These are phyloP conservation scores for Pulveroboletus ravenelii DNA, from an alignment of 768 basidiomycete genomes.

Conservation along the genomic window DNA sequence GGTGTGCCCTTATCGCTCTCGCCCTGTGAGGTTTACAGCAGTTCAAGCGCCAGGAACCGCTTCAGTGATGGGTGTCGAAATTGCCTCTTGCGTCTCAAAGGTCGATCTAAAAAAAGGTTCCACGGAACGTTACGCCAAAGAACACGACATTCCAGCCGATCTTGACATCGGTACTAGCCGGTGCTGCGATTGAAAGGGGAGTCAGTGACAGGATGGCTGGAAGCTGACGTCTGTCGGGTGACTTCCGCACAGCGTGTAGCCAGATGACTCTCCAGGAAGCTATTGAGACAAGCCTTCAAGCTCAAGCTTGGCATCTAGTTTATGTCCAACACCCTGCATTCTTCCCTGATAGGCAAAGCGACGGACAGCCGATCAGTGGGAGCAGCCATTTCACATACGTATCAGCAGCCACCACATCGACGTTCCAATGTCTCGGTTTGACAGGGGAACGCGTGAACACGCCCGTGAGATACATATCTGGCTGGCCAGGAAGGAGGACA, in stretches of 20 bases:
- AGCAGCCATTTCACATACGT: not conserved
- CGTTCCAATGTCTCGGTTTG: not conserved
- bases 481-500: too few relatives aligned
- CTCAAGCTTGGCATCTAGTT: too few relatives aligned
- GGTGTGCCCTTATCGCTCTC: not conserved
- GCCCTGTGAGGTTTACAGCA: not conserved
- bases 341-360: not conserved
- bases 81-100: not conserved
- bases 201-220: too few relatives aligned
- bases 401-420: too few relatives aligned
- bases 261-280: too few relatives aligned
- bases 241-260: too few relatives aligned
- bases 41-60: not conserved
- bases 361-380: not conserved
- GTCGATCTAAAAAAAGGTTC: not conserved
- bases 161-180: not conserved
- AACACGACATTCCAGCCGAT: not conserved
- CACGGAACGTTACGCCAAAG: not conserved
- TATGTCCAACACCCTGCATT: too few relatives aligned
- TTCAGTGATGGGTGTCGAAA: not conserved
- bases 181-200: too few relatives aligned
- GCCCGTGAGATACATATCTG: not conserved
- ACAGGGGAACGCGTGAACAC: not conserved
- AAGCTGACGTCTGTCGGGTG: too few relatives aligned
- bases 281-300: too few relatives aligned